Evolutionary conservation across 2,329 filamentous ascomycete genomes (phyloP).

Genomic region (Cercospora beticola): DNA sequence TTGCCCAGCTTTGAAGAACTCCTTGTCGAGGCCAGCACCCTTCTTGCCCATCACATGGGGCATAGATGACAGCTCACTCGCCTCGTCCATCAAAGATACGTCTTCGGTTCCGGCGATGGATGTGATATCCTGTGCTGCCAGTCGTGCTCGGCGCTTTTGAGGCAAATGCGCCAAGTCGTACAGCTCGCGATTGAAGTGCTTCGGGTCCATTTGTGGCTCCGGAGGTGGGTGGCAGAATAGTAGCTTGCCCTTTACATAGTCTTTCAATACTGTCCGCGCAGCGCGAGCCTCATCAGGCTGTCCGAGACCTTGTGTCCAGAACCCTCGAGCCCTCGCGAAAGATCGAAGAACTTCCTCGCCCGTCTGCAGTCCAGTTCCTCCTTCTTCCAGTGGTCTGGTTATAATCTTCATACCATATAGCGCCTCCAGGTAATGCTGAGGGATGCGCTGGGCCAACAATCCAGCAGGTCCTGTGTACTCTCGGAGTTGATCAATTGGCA

Average conservation of each 20-base stretch:
- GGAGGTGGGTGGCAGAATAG: conserved; percentile 83
- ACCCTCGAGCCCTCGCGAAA: conserved; percentile 86
- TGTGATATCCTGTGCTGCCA: conserved; percentile 51
- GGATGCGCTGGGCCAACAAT: conserved; percentile 81
- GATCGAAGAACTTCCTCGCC: conserved; percentile 80
- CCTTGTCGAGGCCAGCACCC: conserved; percentile 74
- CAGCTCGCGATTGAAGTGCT: conserved; percentile 82
- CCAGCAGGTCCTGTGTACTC: conserved; percentile 86
- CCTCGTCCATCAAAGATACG: conserved; percentile 45
- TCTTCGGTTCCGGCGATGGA: conserved; percentile 39
- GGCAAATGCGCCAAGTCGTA: conserved; percentile 83
- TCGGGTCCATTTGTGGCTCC: conserved; percentile 62
- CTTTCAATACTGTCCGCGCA: conserved; percentile 85
- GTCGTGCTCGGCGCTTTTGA: conserved; percentile 69
- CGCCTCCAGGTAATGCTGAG: conserved; percentile 83
- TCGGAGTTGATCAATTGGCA: conserved; percentile 93
- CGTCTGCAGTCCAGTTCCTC: conserved; percentile 82
- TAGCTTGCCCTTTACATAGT: conserved; percentile 95
- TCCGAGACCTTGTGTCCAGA: conserved; percentile 78
- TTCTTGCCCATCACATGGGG: conserved; percentile 64
- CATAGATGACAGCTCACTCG: background rate
- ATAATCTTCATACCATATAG: conserved; percentile 90
- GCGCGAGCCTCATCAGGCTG: conserved; percentile 92
- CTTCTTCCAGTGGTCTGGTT: conserved; percentile 80
- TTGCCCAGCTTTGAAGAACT: conserved; percentile 75